Conservation (phyloP, 2,329 filamentous ascomycete genomes). For the Sporothrix schenckii region DNA sequence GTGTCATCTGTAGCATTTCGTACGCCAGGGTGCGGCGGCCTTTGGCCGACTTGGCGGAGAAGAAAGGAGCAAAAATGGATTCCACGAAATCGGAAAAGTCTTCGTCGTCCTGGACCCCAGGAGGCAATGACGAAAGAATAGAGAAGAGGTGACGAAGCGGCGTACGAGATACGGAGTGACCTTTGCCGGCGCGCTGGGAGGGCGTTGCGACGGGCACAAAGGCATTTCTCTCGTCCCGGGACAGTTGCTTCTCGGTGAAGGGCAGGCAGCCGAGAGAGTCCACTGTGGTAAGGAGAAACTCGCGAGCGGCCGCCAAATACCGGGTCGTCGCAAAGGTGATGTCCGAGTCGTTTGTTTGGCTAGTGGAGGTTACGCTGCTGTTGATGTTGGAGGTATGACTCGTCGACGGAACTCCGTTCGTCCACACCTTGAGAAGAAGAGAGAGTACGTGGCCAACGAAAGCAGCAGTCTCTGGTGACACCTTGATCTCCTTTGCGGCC, state of each 20-base stretch:
- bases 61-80: slow-evolving; percentile 61
- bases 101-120: slow-evolving; percentile 53
- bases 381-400: slow-evolving; percentile 42
- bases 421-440: slow-evolving; percentile 71
- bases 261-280: slow-evolving; percentile 60
- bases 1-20: slow-evolving; percentile 56
- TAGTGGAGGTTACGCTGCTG: slow-evolving; percentile 46
- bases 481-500: slow-evolving; percentile 84
- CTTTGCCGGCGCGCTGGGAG: slow-evolving; percentile 61
- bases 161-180: slow-evolving; percentile 55
- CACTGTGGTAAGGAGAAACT: slow-evolving; percentile 54
- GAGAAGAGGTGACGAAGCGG: slow-evolving; percentile 69
- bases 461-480: slow-evolving; percentile 78
- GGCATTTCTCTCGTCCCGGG: slow-evolving; percentile 52
- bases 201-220: slow-evolving; percentile 68
- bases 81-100: slow-evolving; percentile 52
- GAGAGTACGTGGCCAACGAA: slow-evolving; percentile 74
- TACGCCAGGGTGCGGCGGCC: slow-evolving; percentile 52
- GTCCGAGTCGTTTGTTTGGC: slow-evolving; percentile 45
- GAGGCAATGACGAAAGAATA: slow-evolving; percentile 58
- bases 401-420: slow-evolving; percentile 56
- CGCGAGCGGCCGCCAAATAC: slow-evolving; percentile 59
- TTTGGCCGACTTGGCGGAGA: slow-evolving; percentile 53
- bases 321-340: slow-evolving; percentile 46
- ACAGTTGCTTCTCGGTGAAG: slow-evolving; percentile 64